Percentiles rank a stretch among this genome's conserved stretches.
Evolutionary conservation across 306 rosid species (phyloP).

Genomic region (Glycyrrhiza uralensis): DNA sequence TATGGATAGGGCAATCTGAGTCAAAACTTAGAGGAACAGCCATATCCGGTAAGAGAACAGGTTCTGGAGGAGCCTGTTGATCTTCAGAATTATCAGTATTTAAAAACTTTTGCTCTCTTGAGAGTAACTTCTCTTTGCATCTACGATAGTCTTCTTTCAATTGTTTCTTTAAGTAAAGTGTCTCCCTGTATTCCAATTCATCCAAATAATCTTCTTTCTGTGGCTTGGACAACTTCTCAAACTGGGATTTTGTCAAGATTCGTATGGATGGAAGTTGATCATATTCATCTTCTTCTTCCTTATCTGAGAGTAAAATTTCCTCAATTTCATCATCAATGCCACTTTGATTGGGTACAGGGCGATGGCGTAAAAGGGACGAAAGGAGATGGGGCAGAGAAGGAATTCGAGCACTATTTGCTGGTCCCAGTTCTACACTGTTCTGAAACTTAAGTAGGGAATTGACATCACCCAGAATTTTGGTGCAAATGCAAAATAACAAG

Average conservation of each 20-base stretch:
- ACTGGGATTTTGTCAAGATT: slow-evolving; percentile 74
- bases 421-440: slow-evolving; percentile 77
- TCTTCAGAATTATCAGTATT: slow-evolving; percentile 42
- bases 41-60: slow-evolving; percentile 80
- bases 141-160: slow-evolving; percentile 65
- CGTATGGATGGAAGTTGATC: slow-evolving; percentile 82
- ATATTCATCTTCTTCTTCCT: slow-evolving; percentile 75
- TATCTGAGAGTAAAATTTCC: slow-evolving; percentile 48
- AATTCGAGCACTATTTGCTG: slow-evolving; percentile 42
- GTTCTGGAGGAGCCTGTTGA: slow-evolving; percentile 58
- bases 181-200: slow-evolving; percentile 94
- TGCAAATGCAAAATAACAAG: slow-evolving; percentile 72
- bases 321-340: slow-evolving; percentile 55
- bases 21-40: slow-evolving; percentile 78
- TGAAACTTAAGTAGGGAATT: slow-evolving; percentile 72
- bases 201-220: slow-evolving; percentile 79
- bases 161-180: slow-evolving; percentile 85
- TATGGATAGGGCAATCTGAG: slow-evolving; percentile 56
- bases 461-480: slow-evolving; percentile 81
- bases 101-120: slow-evolving; percentile 31
- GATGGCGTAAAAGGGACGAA: slow-evolving; percentile 69
- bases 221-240: slow-evolving; percentile 62
- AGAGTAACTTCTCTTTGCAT: slow-evolving; percentile 49
- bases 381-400: slow-evolving; percentile 95
- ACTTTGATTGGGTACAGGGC: slow-evolving; percentile 29